phyloP scores from a whole-genome alignment of 345 rosid genomes.

The Eucalyptus marginata region DNA sequence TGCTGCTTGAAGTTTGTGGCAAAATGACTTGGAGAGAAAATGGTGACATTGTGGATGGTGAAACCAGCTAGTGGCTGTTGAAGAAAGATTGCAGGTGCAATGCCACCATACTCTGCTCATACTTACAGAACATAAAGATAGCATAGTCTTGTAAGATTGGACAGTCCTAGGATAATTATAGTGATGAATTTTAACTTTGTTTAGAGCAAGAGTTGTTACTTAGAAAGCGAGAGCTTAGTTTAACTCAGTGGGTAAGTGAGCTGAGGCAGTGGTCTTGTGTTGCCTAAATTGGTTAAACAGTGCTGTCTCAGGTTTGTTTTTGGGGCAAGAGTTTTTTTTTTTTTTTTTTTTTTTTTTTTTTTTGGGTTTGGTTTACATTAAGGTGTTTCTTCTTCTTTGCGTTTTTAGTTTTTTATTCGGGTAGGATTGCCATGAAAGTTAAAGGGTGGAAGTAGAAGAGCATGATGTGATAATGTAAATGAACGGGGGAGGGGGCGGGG shows the following conservation, averaged over 20 bases:
- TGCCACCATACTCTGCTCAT: not conserved
- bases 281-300: not conserved
- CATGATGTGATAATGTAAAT: not conserved
- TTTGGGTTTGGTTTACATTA: not conserved
- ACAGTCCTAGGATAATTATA: not conserved
- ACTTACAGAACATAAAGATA: not conserved
- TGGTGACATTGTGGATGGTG: not conserved
- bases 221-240: not conserved
- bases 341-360: not conserved
- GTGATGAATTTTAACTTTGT: not conserved
- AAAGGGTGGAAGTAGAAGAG: not conserved
- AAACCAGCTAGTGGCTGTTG: not conserved
- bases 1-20: not conserved
- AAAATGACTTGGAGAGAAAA: not conserved
- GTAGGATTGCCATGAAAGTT: not conserved
- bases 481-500: not conserved
- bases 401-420: not conserved
- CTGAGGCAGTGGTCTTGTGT: not conserved
- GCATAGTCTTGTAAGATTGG: not conserved
- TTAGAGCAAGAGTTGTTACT: not conserved
- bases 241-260: not conserved
- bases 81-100: not conserved
- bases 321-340: not conserved
- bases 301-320: not conserved
- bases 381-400: not conserved